Evolutionary conservation across 805 yeast species (phyloP), one percentile per base, ranked within the genome.

Genomic region (Ogataea thermomethanolica): DNA sequence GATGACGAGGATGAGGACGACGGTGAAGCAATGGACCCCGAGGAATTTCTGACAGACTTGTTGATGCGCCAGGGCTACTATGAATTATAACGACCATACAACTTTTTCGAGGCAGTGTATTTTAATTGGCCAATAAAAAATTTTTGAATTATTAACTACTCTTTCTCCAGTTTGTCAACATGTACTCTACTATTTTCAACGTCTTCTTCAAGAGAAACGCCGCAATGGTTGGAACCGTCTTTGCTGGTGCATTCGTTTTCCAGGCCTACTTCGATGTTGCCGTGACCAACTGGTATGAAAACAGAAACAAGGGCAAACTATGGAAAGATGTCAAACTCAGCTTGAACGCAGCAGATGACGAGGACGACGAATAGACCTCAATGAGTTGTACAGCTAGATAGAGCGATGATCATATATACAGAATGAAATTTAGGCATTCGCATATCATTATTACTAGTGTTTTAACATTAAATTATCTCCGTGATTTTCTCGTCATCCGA

Each of bases 201-300:
- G 65, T 73, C 26, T 55, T 84, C 41, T 81, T 86, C 77, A 87
- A 87, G 78, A 86, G 96, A 77, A 90, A 91, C 79, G 78, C 97
- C 34, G 73, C 84, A 48, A 87, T 76, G 67, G 95, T 90, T 48
- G 86, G 87, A 51, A 72, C 93, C 48, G 73, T 90, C 46, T 83
- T 90, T 54, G 83, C 79, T 36, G 79, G 85, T 56, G 89, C 97
- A 34, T 90, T 90, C 61, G 79, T 80, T 48, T 88, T 89, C 77
- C 91, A 87, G 71, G 81, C 80, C 37, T 72, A 73, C 58, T 84
- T 84, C 53, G 93, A 85, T 61, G 62, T 66, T 46, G 81, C 74
- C 48, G 71, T 84, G 48, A 84, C 83, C 56, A 59, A 58, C 35
- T 84, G 83, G 83, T 84, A 80, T 71, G 85, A 81, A 58, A 65